A percentile compares a stretch with the other conserved stretches of the same genome.
Conservation (phyloP, 495 filamentous ascomycete genomes). For the Collariella sp. region DNA sequence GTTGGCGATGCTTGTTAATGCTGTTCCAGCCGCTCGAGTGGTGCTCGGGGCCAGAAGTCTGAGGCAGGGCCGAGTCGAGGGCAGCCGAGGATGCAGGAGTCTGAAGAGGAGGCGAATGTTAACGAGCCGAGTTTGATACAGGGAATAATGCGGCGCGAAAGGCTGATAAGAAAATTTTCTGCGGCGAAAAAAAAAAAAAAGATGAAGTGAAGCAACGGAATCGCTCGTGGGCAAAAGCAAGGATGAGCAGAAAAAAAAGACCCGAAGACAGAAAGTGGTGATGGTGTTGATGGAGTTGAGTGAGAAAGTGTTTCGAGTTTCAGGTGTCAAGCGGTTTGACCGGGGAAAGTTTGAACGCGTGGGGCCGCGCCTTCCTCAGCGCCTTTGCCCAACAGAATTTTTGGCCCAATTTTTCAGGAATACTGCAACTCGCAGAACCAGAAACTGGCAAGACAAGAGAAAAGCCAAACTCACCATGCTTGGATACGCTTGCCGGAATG, state of each 20-base stretch:
- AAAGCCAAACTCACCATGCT: slow-evolving; percentile 51
- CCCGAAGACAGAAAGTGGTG: background rate
- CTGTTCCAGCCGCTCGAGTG: slow-evolving; percentile 50
- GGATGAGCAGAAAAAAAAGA: background rate
- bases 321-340: background rate
- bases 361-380: background rate
- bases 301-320: background rate
- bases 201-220: background rate
- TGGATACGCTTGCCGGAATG: slow-evolving; percentile 59
- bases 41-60: slow-evolving; percentile 54
- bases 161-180: slow-evolving; percentile 1
- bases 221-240: slow-evolving; percentile 13
- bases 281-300: background rate
- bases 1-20: slow-evolving; percentile 69
- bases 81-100: slow-evolving; percentile 74
- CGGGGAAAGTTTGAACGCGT: background rate
- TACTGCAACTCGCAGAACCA: background rate
- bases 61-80: slow-evolving; percentile 67
- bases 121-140: slow-evolving; percentile 10
- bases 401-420: background rate
- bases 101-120: slow-evolving; percentile 26
- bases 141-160: background rate
- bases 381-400: background rate
- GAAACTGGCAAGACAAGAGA: slow-evolving; percentile 2
- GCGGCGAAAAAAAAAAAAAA: background rate